Percentiles rank a stretch among this genome's conserved stretches.
phyloP scores from a whole-genome alignment of 1,284 basidiomycete species.

The Tranzscheliella williamsii region DNA sequence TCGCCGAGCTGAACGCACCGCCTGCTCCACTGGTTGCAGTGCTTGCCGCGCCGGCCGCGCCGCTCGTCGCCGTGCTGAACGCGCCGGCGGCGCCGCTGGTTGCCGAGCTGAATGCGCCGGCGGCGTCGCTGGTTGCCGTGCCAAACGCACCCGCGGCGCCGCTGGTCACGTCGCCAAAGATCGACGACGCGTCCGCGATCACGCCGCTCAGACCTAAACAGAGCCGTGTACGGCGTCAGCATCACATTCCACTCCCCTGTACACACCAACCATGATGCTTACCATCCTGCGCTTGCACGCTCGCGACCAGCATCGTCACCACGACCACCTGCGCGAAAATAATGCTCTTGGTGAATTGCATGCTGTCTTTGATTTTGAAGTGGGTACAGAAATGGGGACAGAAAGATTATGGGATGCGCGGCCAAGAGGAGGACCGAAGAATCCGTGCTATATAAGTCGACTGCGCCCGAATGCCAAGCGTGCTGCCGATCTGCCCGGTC shows the following conservation, averaged over 20 bases:
- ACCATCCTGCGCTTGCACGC: constrained; percentile 20
- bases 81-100: background rate
- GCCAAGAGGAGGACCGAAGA: too few relatives aligned
- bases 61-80: background rate
- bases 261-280: constrained; percentile 3
- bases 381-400: too few relatives aligned
- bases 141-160: constrained; percentile 3
- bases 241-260: background rate
- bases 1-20: background rate
- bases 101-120: constrained; percentile 1
- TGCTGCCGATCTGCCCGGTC: too few relatives aligned
- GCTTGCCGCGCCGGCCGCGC: constrained; percentile 3
- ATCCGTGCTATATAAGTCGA: too few relatives aligned
- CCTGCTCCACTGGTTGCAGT: background rate
- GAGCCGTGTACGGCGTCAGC: background rate
- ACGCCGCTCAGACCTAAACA: constrained; percentile 1
- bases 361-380: too few relatives aligned
- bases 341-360: constrained; percentile 28
- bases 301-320: constrained; percentile 17
- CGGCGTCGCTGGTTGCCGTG: background rate
- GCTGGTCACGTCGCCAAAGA: constrained; percentile 8
- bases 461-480: too few relatives aligned
- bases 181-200: background rate
- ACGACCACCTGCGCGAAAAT: constrained; percentile 19
- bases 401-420: too few relatives aligned